Conservation (phyloP, 2,329 filamentous ascomycete genomes). For the Sporothrix brasiliensis region DNA sequence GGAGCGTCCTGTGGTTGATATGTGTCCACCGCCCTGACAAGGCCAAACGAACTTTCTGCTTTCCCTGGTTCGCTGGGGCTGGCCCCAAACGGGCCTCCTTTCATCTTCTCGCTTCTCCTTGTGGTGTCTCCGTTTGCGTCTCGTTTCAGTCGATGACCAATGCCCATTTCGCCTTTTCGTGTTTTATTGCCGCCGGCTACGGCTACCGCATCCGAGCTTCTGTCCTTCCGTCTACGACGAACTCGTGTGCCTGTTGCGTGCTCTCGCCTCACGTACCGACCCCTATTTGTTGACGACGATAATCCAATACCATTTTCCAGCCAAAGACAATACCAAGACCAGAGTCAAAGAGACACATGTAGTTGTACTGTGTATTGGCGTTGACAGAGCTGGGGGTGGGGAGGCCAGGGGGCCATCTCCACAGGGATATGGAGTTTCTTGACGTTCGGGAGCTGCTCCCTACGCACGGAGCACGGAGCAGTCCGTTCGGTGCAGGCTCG, state of each 20-base stretch:
- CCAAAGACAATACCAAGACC: conserved; percentile 12
- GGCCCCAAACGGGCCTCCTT: neutral
- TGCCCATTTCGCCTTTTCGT: too few relatives aligned
- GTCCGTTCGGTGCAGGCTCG: conserved; percentile 5
- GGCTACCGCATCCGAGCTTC: conserved; percentile 9
- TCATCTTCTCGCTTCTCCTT: neutral
- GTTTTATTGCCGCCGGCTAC: too few relatives aligned
- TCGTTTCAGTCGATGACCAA: neutral
- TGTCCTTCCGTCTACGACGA: neutral
- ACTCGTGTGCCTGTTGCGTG: neutral
- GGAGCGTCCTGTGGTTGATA: neutral
- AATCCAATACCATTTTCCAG: neutral
- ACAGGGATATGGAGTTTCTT: neutral
- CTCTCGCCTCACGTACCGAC: neutral
- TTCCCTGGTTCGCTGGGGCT: neutral
- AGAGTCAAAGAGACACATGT: too few relatives aligned
- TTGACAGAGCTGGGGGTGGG: neutral
- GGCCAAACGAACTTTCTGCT: neutral
- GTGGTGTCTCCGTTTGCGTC: neutral
- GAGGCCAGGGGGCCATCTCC: too few relatives aligned
- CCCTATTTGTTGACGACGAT: neutral
- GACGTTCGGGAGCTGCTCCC: neutral
- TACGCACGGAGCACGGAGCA: conserved; percentile 24
- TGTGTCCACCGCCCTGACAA: conserved; percentile 6
- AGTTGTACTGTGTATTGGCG: too few relatives aligned